Percentiles rank a stretch among this genome's conserved stretches.
Evolutionary conservation across 2,329 filamentous ascomycete genomes (phyloP).

Genomic region (Coniochaeta hoffmannii): DNA sequence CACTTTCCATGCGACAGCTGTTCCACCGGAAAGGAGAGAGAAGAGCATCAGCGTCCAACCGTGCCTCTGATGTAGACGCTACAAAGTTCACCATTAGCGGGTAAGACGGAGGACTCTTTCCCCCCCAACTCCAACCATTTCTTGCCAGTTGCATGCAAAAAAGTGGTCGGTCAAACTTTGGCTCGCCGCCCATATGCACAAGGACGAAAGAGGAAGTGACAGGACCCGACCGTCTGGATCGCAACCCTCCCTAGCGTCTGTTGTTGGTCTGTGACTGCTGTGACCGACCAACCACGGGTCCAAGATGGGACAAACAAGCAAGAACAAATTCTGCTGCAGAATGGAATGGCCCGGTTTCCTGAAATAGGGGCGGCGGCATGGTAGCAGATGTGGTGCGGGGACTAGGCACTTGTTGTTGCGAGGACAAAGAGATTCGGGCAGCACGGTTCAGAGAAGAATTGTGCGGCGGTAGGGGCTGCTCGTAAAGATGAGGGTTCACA

Average conservation of each 20-base stretch:
- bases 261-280: too few relatives aligned
- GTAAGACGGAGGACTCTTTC: too few relatives aligned
- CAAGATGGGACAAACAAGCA: background rate
- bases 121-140: background rate
- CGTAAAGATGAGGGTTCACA: too few relatives aligned
- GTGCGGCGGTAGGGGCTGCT: too few relatives aligned
- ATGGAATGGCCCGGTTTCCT: background rate
- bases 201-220: background rate
- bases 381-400: background rate
- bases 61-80: too few relatives aligned
- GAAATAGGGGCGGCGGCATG: background rate
- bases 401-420: too few relatives aligned
- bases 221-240: background rate
- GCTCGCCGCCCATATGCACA: background rate
- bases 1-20: too few relatives aligned
- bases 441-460: too few relatives aligned
- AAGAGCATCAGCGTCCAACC: too few relatives aligned
- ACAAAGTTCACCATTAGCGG: too few relatives aligned
- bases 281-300: background rate
- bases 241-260: background rate
- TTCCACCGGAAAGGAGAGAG: too few relatives aligned
- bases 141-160: background rate
- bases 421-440: too few relatives aligned
- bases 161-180: background rate
- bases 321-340: background rate